Conservation (phyloP, 495 filamentous ascomycete genomes). For the Podospora comata region DNA sequence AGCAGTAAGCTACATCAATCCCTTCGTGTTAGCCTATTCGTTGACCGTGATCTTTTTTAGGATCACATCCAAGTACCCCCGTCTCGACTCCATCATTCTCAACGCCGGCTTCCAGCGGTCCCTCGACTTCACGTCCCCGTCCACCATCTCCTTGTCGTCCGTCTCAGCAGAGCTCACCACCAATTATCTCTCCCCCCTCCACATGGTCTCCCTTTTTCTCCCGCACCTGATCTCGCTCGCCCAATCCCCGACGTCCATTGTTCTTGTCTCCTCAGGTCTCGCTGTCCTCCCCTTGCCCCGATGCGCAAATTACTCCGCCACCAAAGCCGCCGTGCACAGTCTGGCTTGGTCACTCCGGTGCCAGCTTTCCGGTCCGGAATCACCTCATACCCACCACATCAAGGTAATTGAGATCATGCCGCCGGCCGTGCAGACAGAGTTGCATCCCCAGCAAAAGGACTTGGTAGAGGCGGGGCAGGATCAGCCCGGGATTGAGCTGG, state of each 20-base stretch:
- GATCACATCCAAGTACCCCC: slow-evolving; percentile 55
- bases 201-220: slow-evolving; percentile 60
- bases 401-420: slow-evolving; percentile 64
- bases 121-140: slow-evolving; percentile 60
- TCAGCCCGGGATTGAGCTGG: slow-evolving; percentile 57
- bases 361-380: slow-evolving; percentile 43
- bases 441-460: slow-evolving; percentile 52
- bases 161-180: slow-evolving; percentile 58
- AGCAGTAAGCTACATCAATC: slow-evolving; percentile 34
- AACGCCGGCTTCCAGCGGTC: slow-evolving; percentile 57
- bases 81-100: slow-evolving; percentile 55
- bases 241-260: slow-evolving; percentile 37
- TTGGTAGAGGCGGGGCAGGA: slow-evolving; percentile 37
- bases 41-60: slow-evolving; percentile 28
- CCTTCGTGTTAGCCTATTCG: not conserved
- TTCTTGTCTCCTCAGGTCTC: slow-evolving; percentile 53
- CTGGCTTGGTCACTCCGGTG: slow-evolving; percentile 56
- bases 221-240: slow-evolving; percentile 53
- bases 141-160: slow-evolving; percentile 50
- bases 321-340: slow-evolving; percentile 58
- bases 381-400: slow-evolving; percentile 31
- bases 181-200: slow-evolving; percentile 65
- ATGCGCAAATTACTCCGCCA: slow-evolving; percentile 54
- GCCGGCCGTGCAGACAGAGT: slow-evolving; percentile 64
- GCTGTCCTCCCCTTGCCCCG: slow-evolving; percentile 52